Conservation (phyloP, 2,329 filamentous ascomycete genomes). For the Microcyclosporella mali region DNA sequence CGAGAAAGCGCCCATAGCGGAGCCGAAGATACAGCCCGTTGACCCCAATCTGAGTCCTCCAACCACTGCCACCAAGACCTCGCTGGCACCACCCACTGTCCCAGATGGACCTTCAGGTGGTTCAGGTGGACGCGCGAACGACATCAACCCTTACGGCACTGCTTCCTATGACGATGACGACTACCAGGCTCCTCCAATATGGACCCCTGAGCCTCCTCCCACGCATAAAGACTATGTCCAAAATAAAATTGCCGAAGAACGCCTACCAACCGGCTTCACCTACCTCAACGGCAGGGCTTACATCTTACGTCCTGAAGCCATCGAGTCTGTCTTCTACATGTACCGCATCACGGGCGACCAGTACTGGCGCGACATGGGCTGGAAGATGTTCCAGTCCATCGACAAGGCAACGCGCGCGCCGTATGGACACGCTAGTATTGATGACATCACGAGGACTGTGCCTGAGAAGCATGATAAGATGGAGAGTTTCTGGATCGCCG, state of each 20-base stretch:
- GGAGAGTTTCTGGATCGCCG: conserved; percentile 83
- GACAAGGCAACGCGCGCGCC: conserved; percentile 59
- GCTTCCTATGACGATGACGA: conserved; percentile 3
- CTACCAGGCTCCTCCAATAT: conserved; percentile 11
- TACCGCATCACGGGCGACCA: conserved; percentile 81
- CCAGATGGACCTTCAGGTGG: conserved; percentile 2
- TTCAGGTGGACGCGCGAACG: not conserved
- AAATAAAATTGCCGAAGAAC: conserved; percentile 34
- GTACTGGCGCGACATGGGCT: conserved; percentile 71
- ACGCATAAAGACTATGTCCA: conserved; percentile 29
- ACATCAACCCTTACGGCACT: conserved; percentile 1
- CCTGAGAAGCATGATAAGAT: conserved; percentile 54
- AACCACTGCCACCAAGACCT: not conserved
- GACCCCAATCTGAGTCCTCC: not conserved
- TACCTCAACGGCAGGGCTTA: conserved; percentile 35
- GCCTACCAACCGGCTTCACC: conserved; percentile 37
- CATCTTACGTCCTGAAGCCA: conserved; percentile 62
- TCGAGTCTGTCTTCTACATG: conserved; percentile 84
- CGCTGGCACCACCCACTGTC: not conserved
- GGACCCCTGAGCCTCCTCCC: conserved; percentile 23
- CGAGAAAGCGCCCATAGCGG: conserved; percentile 2
- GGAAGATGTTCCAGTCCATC: conserved; percentile 75
- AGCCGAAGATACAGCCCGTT: conserved; percentile 1
- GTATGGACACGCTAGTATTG: conserved; percentile 64
- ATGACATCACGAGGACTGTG: conserved; percentile 50